Percentiles rank a stretch among this genome's conserved stretches.
Evolutionary conservation across 2,329 filamentous ascomycete genomes (phyloP).

Genomic region (Aspergillus persii): DNA sequence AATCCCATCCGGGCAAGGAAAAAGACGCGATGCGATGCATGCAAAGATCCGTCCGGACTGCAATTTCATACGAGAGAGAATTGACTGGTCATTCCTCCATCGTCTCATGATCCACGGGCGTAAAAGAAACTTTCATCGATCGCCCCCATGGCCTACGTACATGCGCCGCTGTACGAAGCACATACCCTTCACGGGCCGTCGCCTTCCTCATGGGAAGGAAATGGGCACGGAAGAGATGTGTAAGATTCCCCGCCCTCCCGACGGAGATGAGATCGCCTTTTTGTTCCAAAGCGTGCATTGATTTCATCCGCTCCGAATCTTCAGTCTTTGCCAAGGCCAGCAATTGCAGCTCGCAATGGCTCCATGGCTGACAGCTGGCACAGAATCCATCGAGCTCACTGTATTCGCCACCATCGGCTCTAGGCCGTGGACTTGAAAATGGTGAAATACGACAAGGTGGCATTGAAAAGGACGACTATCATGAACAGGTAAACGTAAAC

Average conservation of each 20-base stretch:
- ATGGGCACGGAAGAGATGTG: not conserved
- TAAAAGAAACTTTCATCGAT: not conserved
- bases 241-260: not conserved
- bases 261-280: not conserved
- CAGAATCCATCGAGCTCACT: not conserved
- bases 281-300: not conserved
- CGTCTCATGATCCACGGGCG: not conserved
- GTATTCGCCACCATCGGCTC: not conserved
- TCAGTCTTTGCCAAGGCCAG: not conserved
- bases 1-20: not conserved
- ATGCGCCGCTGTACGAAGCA: slow-evolving; percentile 1
- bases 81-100: not conserved
- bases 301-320: not conserved
- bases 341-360: not conserved
- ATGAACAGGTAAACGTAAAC: slow-evolving; percentile 15
- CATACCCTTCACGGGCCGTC: slow-evolving; percentile 10
- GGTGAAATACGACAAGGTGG: not conserved
- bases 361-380: not conserved
- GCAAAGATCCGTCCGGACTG: not conserved
- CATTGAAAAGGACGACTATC: slow-evolving; percentile 7
- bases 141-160: not conserved
- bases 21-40: not conserved
- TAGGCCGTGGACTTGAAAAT: not conserved
- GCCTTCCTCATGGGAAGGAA: not conserved
- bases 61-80: not conserved